phyloP scores from a whole-genome alignment of 176 grass and related monocot genomes.

The Miscanthus lutarioriparius region DNA sequence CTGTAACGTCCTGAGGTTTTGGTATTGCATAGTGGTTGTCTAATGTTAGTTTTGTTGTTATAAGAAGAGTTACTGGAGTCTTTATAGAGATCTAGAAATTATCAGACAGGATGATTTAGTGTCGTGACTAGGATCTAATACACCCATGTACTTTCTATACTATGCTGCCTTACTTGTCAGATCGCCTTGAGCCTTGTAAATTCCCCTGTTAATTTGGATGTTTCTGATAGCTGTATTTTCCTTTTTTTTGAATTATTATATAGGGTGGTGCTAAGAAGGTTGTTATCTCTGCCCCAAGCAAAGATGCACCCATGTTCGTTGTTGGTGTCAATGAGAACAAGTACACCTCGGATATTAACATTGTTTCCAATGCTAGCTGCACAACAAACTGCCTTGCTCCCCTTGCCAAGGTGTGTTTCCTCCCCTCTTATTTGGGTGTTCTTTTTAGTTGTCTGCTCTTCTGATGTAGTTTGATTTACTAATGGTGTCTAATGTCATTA shows the following conservation, averaged over 20 bases:
- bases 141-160: not conserved
- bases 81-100: not conserved
- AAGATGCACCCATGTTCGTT: conserved; percentile 82
- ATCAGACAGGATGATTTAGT: not conserved
- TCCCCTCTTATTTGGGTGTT: not conserved
- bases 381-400: conserved; percentile 89
- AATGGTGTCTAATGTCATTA: not conserved
- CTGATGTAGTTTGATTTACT: not conserved
- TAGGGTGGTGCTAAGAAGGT: conserved; percentile 89
- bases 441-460: not conserved
- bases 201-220: not conserved
- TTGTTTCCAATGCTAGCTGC: conserved; percentile 87
- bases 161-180: not conserved
- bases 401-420: conserved; percentile 50
- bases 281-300: conserved; percentile 75
- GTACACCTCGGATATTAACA: conserved; percentile 55
- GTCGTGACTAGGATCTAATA: not conserved
- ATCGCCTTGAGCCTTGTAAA: not conserved
- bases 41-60: not conserved
- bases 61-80: not conserved
- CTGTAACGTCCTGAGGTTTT: not conserved
- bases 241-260: not conserved
- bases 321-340: conserved; percentile 75
- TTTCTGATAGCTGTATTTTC: not conserved
- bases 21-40: not conserved